phyloP scores from a whole-genome alignment of 805 yeast species.

The Crinitomyces ghanaensis region DNA sequence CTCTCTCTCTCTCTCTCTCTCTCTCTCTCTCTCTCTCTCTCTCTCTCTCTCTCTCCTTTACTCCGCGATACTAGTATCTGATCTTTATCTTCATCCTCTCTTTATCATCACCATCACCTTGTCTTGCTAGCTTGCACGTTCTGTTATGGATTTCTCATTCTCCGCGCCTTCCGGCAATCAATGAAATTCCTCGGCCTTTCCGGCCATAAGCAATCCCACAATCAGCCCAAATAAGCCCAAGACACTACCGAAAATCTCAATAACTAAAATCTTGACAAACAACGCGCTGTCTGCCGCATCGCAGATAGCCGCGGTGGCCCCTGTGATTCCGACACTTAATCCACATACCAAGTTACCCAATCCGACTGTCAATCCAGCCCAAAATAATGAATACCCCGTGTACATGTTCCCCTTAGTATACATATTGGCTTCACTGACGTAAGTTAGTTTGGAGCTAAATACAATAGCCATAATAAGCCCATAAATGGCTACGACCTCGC shows the following conservation, averaged over 20 bases:
- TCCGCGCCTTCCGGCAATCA: conserved; percentile 17
- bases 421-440: conserved; percentile 48
- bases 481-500: conserved; percentile 98
- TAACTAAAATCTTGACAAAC: conserved; percentile 90
- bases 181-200: conserved; percentile 80
- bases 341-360: conserved; percentile 90
- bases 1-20: too few relatives aligned
- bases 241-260: conserved; percentile 95
- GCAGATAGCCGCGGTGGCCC: conserved; percentile 95
- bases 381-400: conserved; percentile 89
- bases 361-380: conserved; percentile 98
- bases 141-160: not conserved
- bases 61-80: too few relatives aligned
- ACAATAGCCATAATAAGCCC: conserved; percentile 97
- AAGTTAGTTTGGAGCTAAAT: conserved; percentile 74
- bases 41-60: too few relatives aligned
- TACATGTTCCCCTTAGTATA: conserved; percentile 76
- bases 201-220: conserved; percentile 95
- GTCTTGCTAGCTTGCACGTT: not conserved
- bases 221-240: conserved; percentile 94
- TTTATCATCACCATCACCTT: too few relatives aligned
- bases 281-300: conserved; percentile 96
- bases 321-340: conserved; percentile 92
- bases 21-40: too few relatives aligned
- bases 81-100: too few relatives aligned